Conservation (phyloP, 352 stramenopile species). For the Stephanocyclus meneghinianus region DNA sequence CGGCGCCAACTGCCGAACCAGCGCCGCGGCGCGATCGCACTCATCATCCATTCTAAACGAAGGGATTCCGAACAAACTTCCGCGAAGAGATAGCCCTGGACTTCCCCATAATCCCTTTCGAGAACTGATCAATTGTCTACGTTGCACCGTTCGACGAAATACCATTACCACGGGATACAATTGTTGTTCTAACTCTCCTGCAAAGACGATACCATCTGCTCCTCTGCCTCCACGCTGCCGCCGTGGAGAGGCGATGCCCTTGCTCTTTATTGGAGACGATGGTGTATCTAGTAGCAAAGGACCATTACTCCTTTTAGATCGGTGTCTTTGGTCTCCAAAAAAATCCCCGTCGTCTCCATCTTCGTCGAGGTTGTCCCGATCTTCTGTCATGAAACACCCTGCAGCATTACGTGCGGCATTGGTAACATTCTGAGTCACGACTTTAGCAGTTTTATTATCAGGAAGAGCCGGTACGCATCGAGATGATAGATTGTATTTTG, state of each 20-base stretch:
- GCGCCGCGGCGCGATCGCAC: constrained; percentile 74
- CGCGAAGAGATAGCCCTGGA: constrained; percentile 41
- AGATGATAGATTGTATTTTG: constrained; percentile 22
- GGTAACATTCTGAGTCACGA: constrained; percentile 41
- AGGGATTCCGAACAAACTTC: constrained; percentile 53
- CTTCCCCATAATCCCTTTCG: constrained; percentile 34
- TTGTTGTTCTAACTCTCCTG: constrained; percentile 38
- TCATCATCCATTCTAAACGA: constrained; percentile 82
- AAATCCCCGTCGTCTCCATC: constrained; percentile 22
- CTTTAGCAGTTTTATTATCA: constrained; percentile 39
- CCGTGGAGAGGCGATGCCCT: constrained; percentile 21
- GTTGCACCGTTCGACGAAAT: constrained; percentile 76
- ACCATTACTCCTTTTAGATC: constrained; percentile 10
- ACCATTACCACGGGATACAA: constrained; percentile 73
- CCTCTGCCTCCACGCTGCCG: neutral
- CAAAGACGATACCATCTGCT: neutral
- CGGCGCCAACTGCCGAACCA: constrained; percentile 67
- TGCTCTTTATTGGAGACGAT: constrained; percentile 43
- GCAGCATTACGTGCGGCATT: constrained; percentile 41
- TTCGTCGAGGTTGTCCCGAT: constrained; percentile 6
- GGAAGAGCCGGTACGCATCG: constrained; percentile 21
- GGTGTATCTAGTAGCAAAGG: constrained; percentile 32
- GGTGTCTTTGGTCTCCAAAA: constrained; percentile 10
- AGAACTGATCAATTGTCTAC: constrained; percentile 43
- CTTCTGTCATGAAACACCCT: constrained; percentile 28